Evolutionary conservation across 495 filamentous ascomycete genomes (phyloP), one percentile per base, ranked within the genome.

Genomic region (Tetracladium setigerum): DNA sequence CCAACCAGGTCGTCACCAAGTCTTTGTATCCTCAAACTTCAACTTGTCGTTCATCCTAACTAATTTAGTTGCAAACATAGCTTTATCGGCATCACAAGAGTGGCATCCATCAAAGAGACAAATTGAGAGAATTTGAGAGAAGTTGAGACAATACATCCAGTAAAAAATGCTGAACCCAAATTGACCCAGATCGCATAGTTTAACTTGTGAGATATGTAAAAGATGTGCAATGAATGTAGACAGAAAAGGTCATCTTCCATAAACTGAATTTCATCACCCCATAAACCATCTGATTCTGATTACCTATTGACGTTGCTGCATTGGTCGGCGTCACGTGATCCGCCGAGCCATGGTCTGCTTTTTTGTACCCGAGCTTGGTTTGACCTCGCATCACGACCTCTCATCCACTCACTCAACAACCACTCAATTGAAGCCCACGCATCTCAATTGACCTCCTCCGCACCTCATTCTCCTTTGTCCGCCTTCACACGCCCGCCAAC

Each of bases 361-460:
- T 27, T 27, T 27, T 27, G 22, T 27, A 27, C 22, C 22, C 22
- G 22, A 27, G 22, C 22, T 27, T 27, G 22, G 22, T 27, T 27
- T 27, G 22, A 27, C 22, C 22, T 27, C 22, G 22, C 22, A 27
- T 27, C 22, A 27, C 37, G 16, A 18, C 16, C 37, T 39, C 37
- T 18, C 37, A 11, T 10, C 14, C 15, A 46, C n/a, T 18, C 30
- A 34, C 14, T 30, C 45, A 31, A 18, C 32, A 15, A n/a, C 13
- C 17, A 14, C 36, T 18, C 46, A 44, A 43, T 46, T 48, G 35
- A 33, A 31, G 16, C n/a, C 45, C 30, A 32, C 17, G 13, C 30
- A 19, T 12, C 16, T 30, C 52, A 50, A 40, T 45, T 44, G 33
- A n/a, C 34, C 24, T 18, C 17, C n/a, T 17, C 40, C 1, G 10